A percentile compares a stretch with the other conserved stretches of the same genome.
Conservation (phyloP, 208 protist genomes). For the Trypanosomatidae sp. region DNA sequence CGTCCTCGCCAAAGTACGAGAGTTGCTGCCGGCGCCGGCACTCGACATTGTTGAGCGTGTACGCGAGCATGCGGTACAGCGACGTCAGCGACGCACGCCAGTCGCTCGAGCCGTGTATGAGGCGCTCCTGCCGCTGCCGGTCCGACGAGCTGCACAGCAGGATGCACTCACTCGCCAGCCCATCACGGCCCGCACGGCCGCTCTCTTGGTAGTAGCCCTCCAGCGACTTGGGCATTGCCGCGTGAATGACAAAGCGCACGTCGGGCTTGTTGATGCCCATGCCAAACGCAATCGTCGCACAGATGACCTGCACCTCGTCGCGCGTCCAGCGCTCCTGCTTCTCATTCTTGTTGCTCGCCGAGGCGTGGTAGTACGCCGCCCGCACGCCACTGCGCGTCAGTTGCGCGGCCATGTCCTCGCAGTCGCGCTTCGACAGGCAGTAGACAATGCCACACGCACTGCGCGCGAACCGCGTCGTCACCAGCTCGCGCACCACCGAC, state of each 20-base stretch:
- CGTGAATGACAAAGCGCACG: slow-evolving; percentile 97
- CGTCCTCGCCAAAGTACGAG: slow-evolving; percentile 67
- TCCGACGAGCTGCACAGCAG: slow-evolving; percentile 56
- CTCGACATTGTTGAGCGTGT: slow-evolving; percentile 77
- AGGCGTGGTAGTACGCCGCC: slow-evolving; percentile 65
- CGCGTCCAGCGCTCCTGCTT: slow-evolving; percentile 83
- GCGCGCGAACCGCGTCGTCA: slow-evolving; percentile 45
- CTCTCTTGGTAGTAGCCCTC: slow-evolving; percentile 98
- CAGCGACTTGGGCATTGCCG: slow-evolving; percentile 93
- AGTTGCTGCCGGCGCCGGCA: slow-evolving; percentile 81
- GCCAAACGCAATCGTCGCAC: slow-evolving; percentile 96
- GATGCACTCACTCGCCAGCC: slow-evolving; percentile 70
- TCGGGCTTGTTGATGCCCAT: slow-evolving; percentile 98
- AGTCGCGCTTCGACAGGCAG: slow-evolving; percentile 71
- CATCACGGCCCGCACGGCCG: slow-evolving; percentile 94
- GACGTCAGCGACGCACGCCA: slow-evolving; percentile 47
- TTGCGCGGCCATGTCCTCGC: slow-evolving; percentile 57
- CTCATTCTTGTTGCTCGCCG: slow-evolving; percentile 51
- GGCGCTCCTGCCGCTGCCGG: slow-evolving; percentile 56
- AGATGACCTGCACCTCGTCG: slow-evolving; percentile 90
- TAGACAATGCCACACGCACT: slow-evolving; percentile 78
- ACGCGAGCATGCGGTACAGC: slow-evolving; percentile 63
- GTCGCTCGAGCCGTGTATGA: slow-evolving; percentile 75
- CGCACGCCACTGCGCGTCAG: slow-evolving; percentile 33
- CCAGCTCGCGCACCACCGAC: slow-evolving; percentile 32